These are phyloP conservation scores for Tardiomyces blankii DNA, from an alignment of 1,139 yeast species.

Conservation along the genomic window DNA sequence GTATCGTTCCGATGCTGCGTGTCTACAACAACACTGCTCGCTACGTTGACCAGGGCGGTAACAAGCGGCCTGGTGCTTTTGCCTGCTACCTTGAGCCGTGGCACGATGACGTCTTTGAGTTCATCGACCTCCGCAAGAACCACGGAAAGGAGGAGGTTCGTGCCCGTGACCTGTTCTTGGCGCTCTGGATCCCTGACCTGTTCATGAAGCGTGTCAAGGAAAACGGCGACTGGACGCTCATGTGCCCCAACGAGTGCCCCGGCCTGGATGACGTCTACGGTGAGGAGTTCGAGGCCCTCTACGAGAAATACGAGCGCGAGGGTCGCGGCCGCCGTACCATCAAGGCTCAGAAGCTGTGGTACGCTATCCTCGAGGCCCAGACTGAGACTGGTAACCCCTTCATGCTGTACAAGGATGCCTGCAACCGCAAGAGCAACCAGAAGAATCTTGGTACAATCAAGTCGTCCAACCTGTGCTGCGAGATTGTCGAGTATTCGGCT, in stretches of 20 bases:
- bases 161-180: constrained; percentile 83
- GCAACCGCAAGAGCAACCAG: constrained; percentile 75
- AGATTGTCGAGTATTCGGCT: constrained; percentile 77
- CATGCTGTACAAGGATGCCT: constrained; percentile 83
- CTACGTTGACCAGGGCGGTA: constrained; percentile 91
- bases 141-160: constrained; percentile 88
- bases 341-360: constrained; percentile 85
- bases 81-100: constrained; percentile 86
- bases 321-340: constrained; percentile 61
- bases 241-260: constrained; percentile 83
- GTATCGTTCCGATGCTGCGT: constrained; percentile 81
- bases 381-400: constrained; percentile 91
- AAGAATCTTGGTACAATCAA: constrained; percentile 80
- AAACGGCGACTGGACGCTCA: constrained; percentile 72
- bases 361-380: constrained; percentile 76
- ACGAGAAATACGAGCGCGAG: constrained; percentile 59
- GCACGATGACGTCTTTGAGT: constrained; percentile 82
- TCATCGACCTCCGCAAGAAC: constrained; percentile 74
- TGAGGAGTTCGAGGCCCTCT: constrained; percentile 64
- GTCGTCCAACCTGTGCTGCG: constrained; percentile 84
- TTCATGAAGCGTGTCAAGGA: constrained; percentile 81
- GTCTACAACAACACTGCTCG: constrained; percentile 88
- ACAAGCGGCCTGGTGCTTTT: constrained; percentile 89
- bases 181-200: constrained; percentile 86
- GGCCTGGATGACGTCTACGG: constrained; percentile 75